A percentile compares a stretch with the other conserved stretches of the same genome.
Conservation (phyloP, 2,329 filamentous ascomycete species). For the Zymoseptoria crescenta region DNA sequence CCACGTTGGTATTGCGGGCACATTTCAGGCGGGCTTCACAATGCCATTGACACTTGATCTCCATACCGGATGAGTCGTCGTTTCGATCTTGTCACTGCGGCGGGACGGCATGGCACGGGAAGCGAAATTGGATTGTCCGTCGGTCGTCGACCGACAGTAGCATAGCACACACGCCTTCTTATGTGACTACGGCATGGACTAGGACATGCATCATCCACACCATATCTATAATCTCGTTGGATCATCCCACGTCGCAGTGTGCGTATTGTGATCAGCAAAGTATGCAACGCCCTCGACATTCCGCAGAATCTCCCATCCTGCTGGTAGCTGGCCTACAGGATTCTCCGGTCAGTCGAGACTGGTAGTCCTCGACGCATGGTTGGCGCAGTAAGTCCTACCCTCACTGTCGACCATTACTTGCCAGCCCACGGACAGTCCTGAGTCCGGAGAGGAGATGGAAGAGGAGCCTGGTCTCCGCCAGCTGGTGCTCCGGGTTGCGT, state of each 20-base stretch:
- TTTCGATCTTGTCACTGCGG: neutral
- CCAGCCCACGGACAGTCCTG: slow-evolving; percentile 1
- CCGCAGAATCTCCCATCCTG: slow-evolving; percentile 4
- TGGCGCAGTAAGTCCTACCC: slow-evolving; percentile 3
- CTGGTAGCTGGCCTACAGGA: neutral
- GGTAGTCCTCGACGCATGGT: slow-evolving; percentile 2
- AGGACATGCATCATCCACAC: neutral
- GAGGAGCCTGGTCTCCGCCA: neutral
- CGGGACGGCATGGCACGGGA: too few species aligned
- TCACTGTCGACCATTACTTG: slow-evolving; percentile 1
- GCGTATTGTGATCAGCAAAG: slow-evolving; percentile 3
- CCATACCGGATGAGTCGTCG: neutral
- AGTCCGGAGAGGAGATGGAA: neutral
- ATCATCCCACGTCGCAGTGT: neutral
- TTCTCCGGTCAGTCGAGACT: neutral
- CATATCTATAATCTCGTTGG: neutral
- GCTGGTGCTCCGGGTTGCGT: slow-evolving; percentile 1
- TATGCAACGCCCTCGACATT: slow-evolving; percentile 1
- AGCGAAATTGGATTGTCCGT: neutral
- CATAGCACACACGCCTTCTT: neutral
- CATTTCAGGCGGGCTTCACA: neutral
- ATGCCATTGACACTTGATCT: neutral
- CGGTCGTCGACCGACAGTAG: neutral
- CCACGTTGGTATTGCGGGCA: neutral
- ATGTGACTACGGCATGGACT: neutral